Base-by-base conservation (phyloP, 129 eudicot species). In the Flaveria ramosissima region DNA sequence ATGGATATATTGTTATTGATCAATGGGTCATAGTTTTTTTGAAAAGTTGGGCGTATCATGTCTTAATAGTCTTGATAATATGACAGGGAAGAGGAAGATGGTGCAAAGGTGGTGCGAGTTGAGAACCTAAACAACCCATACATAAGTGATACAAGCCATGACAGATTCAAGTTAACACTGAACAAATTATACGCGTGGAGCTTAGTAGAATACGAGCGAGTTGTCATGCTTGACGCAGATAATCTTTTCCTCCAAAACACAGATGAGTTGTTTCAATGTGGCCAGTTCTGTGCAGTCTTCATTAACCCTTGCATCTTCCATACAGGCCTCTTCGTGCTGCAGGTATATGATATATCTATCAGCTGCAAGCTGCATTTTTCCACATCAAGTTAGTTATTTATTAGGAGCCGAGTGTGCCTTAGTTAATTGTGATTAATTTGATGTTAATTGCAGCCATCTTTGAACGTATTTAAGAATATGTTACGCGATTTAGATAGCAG, bases 241-340 rank as follows among this genome's bases (percentile, higher is more conserved):
- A 94, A 94, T 80, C 91, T 94, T 53, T 94, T 94, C 65, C 91
- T 91, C 51, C 80, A 74, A 45, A 94, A 91, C 43, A 79, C 98
- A 1, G 98, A 91, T 66, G 97, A 94, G 47, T 60, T 94, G 72
- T 94, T 94, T 85, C 97, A 89, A 56, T 94, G 98, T 51, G 98
- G 98, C 51, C 90, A 86, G 45, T 94, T 94, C 17, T 94, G 98
- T 84, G 98, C 98, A 1, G 98, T 84, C 75, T 94, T 94, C 73
- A 94, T 94, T 81, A 94, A 94, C 59, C 96, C 97, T 16, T 94
- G 98, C 89, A 87, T 93, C 77, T 93, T 93, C 78, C 97, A 93
- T 69, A 93, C 98, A 0, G 98, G 98, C 64, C 96, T 93, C 61
- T 93, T 93, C 30, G 97, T 93, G 19, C 79, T 92, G 69, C 82